A percentile compares a stretch with the other conserved stretches of the same genome.
phyloP scores from a whole-genome alignment of 2,329 filamentous ascomycete species.

The Beauveria asiatica region DNA sequence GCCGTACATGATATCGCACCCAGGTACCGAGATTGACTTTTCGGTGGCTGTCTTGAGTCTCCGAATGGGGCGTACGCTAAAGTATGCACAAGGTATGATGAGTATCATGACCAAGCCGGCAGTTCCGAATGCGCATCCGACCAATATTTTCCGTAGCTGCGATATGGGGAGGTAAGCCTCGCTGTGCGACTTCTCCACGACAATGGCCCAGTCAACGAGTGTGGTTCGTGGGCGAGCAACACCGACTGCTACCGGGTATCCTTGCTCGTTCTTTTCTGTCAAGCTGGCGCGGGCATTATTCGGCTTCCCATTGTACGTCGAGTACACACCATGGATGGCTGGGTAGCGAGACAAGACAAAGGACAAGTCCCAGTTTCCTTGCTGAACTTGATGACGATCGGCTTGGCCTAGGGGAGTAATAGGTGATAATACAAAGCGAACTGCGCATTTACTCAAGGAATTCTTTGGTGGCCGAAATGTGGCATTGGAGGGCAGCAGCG shows the following conservation, averaged over 20 bases:
- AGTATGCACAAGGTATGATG: conserved; percentile 71
- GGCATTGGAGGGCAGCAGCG: conserved; percentile 36
- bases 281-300: conserved; percentile 65
- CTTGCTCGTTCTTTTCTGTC: conserved; percentile 65
- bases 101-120: conserved; percentile 63
- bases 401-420: conserved; percentile 26
- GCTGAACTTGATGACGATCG: conserved; percentile 36
- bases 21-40: conserved; percentile 60
- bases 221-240: conserved; percentile 60
- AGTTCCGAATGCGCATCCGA: conserved; percentile 80
- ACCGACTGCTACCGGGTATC: conserved; percentile 64
- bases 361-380: conserved; percentile 34
- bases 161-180: conserved; percentile 73
- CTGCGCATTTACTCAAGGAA: conserved; percentile 33
- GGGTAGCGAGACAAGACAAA: conserved; percentile 57
- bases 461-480: conserved; percentile 32
- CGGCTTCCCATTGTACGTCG: conserved; percentile 32
- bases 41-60: conserved; percentile 67
- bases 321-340: conserved; percentile 53
- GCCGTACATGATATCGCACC: conserved; percentile 39
- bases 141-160: conserved; percentile 67
- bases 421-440: conserved; percentile 56
- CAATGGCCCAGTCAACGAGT: conserved; percentile 72
- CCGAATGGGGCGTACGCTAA: conserved; percentile 71
- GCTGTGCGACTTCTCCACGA: conserved; percentile 65